These are phyloP conservation scores for Evansstolkia leycettana DNA, from an alignment of 495 filamentous ascomycete species.

Conservation along the genomic window DNA sequence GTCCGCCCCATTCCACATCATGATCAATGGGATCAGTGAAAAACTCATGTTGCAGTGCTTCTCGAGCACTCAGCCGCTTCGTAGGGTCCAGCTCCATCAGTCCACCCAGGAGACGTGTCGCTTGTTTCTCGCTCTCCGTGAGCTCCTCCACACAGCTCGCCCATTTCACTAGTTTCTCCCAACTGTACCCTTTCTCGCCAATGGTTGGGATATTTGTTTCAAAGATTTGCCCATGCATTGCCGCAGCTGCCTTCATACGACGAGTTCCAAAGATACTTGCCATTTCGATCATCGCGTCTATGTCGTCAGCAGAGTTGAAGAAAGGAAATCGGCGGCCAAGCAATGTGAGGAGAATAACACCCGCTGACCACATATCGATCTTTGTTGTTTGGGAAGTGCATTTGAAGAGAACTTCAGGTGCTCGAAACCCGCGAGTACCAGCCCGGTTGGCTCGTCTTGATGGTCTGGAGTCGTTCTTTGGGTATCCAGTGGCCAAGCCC, in stretches of 20 bases:
- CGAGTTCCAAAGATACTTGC: slow-evolving; percentile 83
- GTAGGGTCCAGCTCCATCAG: slow-evolving; percentile 48
- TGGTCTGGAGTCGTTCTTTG: slow-evolving; percentile 74
- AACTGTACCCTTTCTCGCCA: slow-evolving; percentile 66
- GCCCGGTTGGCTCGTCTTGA: slow-evolving; percentile 87
- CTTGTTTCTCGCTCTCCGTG: slow-evolving; percentile 36
- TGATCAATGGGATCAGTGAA: slow-evolving; percentile 41
- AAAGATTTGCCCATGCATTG: slow-evolving; percentile 76
- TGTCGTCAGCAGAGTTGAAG: slow-evolving; percentile 93
- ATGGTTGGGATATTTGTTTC: slow-evolving; percentile 88
- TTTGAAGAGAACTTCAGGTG: slow-evolving; percentile 93
- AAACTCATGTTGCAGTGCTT: slow-evolving; percentile 53
- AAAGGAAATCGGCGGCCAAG: slow-evolving; percentile 88
- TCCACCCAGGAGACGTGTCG: slow-evolving; percentile 47
- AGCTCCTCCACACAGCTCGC: slow-evolving; percentile 46
- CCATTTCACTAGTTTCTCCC: slow-evolving; percentile 93
- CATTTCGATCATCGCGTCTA: slow-evolving; percentile 95
- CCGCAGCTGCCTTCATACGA: slow-evolving; percentile 69
- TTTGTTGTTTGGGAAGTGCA: slow-evolving; percentile 93
- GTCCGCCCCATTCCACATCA: slow-evolving; percentile 34
- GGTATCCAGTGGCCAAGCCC: slow-evolving; percentile 54
- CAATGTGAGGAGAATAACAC: slow-evolving; percentile 86
- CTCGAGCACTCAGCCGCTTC: slow-evolving; percentile 41
- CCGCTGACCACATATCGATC: slow-evolving; percentile 95
- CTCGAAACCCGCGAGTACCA: slow-evolving; percentile 91